phyloP scores from a whole-genome alignment of 306 rosid genomes.

The Quercus suber region DNA sequence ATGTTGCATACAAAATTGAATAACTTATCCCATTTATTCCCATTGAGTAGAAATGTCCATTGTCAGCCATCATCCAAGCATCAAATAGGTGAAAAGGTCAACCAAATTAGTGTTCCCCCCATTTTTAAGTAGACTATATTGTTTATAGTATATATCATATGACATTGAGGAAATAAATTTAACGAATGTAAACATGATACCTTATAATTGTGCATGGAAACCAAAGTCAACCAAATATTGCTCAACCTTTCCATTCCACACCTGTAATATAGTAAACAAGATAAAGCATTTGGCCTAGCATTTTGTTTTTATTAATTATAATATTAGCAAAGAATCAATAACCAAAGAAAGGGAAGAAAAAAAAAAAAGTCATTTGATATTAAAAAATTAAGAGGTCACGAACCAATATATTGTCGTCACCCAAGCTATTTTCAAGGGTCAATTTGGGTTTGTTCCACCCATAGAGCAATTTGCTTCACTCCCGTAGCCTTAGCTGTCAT shows the following conservation, averaged over 20 bases:
- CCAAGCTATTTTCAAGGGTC: conserved; percentile 73
- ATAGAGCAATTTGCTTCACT: conserved; percentile 87
- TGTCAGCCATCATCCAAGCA: not conserved
- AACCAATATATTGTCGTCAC: conserved; percentile 74
- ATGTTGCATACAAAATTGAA: too few species aligned
- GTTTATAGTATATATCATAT: not conserved
- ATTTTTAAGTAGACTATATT: not conserved
- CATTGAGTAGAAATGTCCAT: too few species aligned
- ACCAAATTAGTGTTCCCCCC: too few species aligned
- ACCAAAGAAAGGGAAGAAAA: not conserved
- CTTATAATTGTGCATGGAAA: conserved; percentile 86
- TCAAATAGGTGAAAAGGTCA: not conserved
- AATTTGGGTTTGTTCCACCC: conserved; percentile 78
- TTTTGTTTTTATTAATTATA: not conserved
- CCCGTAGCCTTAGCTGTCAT: conserved; percentile 80
- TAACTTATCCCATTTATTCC: too few species aligned
- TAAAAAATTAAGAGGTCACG: too few species aligned
- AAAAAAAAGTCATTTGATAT: not conserved
- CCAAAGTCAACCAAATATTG: conserved; percentile 89
- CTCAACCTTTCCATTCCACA: conserved; percentile 97
- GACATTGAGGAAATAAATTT: not conserved
- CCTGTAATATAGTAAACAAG: conserved; percentile 23
- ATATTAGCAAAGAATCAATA: not conserved
- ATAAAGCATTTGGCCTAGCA: too few species aligned
- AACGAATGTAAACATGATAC: conserved; percentile 23